Percentiles rank a stretch among this genome's conserved stretches.
phyloP scores from a whole-genome alignment of 1,284 basidiomycete genomes.

The Marasmius tenuissimus region DNA sequence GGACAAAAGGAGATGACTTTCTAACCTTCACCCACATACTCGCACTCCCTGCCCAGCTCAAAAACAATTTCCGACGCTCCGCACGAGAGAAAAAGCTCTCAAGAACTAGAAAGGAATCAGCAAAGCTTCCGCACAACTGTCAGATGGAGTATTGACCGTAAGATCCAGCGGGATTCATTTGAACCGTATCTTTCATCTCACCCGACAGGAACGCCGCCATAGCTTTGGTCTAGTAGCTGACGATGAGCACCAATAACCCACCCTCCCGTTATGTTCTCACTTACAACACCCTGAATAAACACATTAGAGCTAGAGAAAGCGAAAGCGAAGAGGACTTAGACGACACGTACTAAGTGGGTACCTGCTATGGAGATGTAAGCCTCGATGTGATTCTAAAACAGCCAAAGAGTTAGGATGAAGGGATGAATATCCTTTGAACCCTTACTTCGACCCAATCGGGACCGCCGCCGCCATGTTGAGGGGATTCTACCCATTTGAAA shows the following conservation, averaged over 20 bases:
- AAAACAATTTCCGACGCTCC: conserved; percentile 90
- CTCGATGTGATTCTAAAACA: conserved; percentile 72
- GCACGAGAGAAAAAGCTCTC: conserved; percentile 88
- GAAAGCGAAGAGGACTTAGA: not conserved
- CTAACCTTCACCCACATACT: conserved; percentile 89
- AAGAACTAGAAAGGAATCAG: conserved; percentile 47
- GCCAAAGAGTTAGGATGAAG: conserved; percentile 4
- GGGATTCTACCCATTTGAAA: conserved; percentile 96
- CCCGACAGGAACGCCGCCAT: conserved; percentile 95
- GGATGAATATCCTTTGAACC: conserved; percentile 1
- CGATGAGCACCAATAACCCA: too few species aligned
- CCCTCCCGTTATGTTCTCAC: conserved; percentile 22
- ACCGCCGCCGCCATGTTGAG: conserved; percentile 83
- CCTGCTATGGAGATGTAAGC: conserved; percentile 85
- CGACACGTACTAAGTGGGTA: conserved; percentile 70
- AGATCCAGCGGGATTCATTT: conserved; percentile 83
- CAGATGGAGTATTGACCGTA: conserved; percentile 51
- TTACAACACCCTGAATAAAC: conserved; percentile 62
- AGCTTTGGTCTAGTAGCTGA: conserved; percentile 54
- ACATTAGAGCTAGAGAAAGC: not conserved
- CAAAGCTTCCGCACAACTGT: not conserved
- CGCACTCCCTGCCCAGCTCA: conserved; percentile 93
- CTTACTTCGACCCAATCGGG: conserved; percentile 88
- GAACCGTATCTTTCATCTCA: conserved; percentile 86
- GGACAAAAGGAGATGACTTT: not conserved